Evolutionary conservation across 2,329 filamentous ascomycete species (phyloP).

Genomic region (Plenodomus lindquistii): DNA sequence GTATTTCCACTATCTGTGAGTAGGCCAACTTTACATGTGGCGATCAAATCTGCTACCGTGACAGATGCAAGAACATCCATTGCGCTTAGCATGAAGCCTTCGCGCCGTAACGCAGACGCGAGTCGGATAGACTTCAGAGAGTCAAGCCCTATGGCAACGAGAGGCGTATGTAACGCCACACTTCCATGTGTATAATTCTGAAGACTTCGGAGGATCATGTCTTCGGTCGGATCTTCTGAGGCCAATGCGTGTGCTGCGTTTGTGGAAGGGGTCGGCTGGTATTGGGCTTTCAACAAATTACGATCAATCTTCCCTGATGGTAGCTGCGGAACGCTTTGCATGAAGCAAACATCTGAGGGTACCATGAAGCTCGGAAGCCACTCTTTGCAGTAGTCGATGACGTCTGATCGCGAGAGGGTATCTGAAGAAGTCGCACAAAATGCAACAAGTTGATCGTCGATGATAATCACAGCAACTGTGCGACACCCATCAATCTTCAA

Average conservation of each 20-base stretch:
- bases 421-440: constrained; percentile 66
- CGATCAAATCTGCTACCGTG: constrained; percentile 44
- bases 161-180: constrained; percentile 46
- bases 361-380: constrained; percentile 88
- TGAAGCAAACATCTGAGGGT: constrained; percentile 70
- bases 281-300: constrained; percentile 63
- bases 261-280: constrained; percentile 42
- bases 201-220: constrained; percentile 49
- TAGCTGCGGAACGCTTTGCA: constrained; percentile 70
- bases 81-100: constrained; percentile 61
- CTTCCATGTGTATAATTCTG: constrained; percentile 47
- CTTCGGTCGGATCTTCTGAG: constrained; percentile 9
- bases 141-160: constrained; percentile 65
- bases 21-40: constrained; percentile 18
- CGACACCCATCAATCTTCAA: constrained; percentile 53
- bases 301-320: constrained; percentile 84
- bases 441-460: constrained; percentile 70
- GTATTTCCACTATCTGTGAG: neutral
- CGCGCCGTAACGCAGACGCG: constrained; percentile 64
- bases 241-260: constrained; percentile 4
- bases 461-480: constrained; percentile 67
- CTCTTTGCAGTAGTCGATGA: constrained; percentile 65
- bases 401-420: constrained; percentile 44
- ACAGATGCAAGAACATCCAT: constrained; percentile 64
- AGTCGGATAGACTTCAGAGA: constrained; percentile 67